Percentiles rank a stretch among this genome's conserved stretches.
These are phyloP conservation scores for Podospora sp. DNA, from an alignment of 495 filamentous ascomycete genomes.

Conservation along the genomic window DNA sequence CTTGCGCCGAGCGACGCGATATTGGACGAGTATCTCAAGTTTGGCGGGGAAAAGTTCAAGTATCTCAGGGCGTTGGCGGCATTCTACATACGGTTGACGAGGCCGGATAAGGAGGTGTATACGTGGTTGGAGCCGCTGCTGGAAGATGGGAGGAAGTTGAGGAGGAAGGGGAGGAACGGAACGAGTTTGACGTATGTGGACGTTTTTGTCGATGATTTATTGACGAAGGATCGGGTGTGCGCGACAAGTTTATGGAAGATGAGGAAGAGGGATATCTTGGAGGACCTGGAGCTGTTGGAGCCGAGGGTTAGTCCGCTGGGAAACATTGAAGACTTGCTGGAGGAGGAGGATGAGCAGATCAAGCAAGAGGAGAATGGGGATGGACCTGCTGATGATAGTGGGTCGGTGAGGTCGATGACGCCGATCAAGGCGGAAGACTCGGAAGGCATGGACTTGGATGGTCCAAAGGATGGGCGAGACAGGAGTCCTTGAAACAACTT, in stretches of 20 bases:
- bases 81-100: constrained; percentile 92
- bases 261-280: constrained; percentile 75
- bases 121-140: constrained; percentile 78
- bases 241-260: constrained; percentile 93
- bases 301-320: constrained; percentile 81
- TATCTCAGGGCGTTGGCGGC: constrained; percentile 86
- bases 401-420: constrained; percentile 7
- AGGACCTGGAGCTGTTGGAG: constrained; percentile 88
- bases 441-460: constrained; percentile 7
- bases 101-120: constrained; percentile 79
- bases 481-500: background rate
- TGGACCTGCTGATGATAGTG: constrained; percentile 5
- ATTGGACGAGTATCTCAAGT: constrained; percentile 77
- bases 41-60: constrained; percentile 75
- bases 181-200: constrained; percentile 80
- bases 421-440: background rate
- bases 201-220: constrained; percentile 88
- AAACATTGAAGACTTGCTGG: constrained; percentile 81
- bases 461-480: background rate
- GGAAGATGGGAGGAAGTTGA: constrained; percentile 80
- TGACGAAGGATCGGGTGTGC: constrained; percentile 88
- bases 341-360: constrained; percentile 56
- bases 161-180: constrained; percentile 70
- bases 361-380: constrained; percentile 38
- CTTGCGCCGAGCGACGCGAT: constrained; percentile 77